Percentiles rank a stretch among this genome's conserved stretches.
These are phyloP conservation scores for Closterium sp. DNA, from an alignment of 139 green algal species.

Conservation along the genomic window DNA sequence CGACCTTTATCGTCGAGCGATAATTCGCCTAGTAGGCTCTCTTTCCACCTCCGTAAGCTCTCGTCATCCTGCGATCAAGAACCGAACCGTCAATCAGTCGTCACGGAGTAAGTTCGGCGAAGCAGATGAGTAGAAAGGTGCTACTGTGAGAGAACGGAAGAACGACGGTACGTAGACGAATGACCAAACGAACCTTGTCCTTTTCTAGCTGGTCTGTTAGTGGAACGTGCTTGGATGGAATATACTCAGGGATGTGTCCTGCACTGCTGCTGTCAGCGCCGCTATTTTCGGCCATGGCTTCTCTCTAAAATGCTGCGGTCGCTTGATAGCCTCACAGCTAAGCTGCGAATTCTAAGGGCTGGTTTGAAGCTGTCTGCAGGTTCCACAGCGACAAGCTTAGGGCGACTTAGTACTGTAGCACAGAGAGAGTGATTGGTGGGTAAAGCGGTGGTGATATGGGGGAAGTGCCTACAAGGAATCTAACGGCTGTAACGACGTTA, in stretches of 20 bases:
- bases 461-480: no score
- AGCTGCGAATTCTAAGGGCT: no score
- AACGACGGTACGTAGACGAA: not conserved
- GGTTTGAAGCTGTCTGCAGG: no score
- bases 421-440: not conserved
- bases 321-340: no score
- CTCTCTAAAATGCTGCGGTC: not conserved
- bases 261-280: not conserved
- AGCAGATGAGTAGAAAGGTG: no score
- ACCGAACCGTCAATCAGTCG: not conserved
- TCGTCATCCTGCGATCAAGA: slow-evolving; percentile 32
- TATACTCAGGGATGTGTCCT: not conserved
- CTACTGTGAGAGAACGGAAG: no score
- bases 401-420: not conserved
- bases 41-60: slow-evolving; percentile 43
- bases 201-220: not conserved
- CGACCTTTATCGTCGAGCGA: slow-evolving; percentile 8
- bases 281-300: not conserved
- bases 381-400: not conserved
- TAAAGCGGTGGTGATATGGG: no score
- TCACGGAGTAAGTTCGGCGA: no score
- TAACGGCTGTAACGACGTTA: no score
- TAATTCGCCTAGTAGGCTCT: slow-evolving; percentile 31
- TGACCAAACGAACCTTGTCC: not conserved
- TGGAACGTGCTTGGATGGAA: not conserved